These are phyloP conservation scores for Phoenix dactylifera DNA, from an alignment of 176 grass and related monocot genomes.

Conservation along the genomic window DNA sequence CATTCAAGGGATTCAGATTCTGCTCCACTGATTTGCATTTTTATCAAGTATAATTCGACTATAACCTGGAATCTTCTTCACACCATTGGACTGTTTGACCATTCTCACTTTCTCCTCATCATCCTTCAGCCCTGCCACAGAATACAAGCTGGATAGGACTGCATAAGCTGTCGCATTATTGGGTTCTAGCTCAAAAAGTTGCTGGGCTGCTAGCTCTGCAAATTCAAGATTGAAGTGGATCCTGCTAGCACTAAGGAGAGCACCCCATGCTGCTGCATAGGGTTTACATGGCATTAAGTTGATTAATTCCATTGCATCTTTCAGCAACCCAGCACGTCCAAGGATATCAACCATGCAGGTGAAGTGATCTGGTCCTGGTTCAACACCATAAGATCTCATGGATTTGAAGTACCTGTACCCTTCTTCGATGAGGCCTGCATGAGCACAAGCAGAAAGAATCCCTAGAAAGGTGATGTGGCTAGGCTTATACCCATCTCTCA, in stretches of 20 bases:
- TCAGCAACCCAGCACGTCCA: constrained; percentile 46
- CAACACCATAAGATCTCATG: constrained; percentile 39
- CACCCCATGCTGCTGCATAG: constrained; percentile 41
- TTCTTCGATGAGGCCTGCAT: constrained; percentile 50
- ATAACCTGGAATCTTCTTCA: constrained; percentile 44
- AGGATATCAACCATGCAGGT: constrained; percentile 68
- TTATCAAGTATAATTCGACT: constrained; percentile 42
- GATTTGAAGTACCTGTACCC: constrained; percentile 46
- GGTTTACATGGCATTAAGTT: constrained; percentile 42
- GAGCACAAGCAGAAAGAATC: constrained; percentile 48
- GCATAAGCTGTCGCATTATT: constrained; percentile 35
- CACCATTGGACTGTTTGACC: constrained; percentile 30
- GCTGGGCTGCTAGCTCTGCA: constrained; percentile 58
- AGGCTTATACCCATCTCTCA: constrained; percentile 36
- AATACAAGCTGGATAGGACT: constrained; percentile 45
- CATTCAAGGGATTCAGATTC: constrained; percentile 1
- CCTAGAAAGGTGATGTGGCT: constrained; percentile 52
- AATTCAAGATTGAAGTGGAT: constrained; percentile 50
- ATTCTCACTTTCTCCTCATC: constrained; percentile 31
- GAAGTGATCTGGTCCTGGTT: constrained; percentile 50
- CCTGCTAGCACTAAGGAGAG: constrained; percentile 48
- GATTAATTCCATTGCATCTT: constrained; percentile 44
- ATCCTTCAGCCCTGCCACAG: constrained; percentile 37
- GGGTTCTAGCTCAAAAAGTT: constrained; percentile 49
- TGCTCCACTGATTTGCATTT: constrained; percentile 11